Conservation (phyloP, 169 alveolate species). For the Plasmodium coatneyi region DNA sequence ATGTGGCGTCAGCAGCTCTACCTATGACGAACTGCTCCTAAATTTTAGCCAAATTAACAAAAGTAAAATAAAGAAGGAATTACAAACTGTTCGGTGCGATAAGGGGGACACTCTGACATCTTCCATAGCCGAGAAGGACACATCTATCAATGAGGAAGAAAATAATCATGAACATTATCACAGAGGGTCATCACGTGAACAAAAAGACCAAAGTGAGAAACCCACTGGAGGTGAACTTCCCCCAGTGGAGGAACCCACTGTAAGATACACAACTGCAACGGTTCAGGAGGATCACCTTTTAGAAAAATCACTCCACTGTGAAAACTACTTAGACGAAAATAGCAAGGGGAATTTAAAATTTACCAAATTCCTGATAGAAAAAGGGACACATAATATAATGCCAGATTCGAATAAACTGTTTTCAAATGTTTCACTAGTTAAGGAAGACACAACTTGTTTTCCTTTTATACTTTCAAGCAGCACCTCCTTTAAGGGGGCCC, state of each 20-base stretch:
- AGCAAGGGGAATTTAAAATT: background rate
- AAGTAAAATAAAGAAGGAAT: conserved; percentile 25
- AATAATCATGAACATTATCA: background rate
- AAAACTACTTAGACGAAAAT: background rate
- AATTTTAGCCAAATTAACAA: conserved; percentile 40
- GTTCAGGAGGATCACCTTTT: background rate
- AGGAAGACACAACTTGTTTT: background rate
- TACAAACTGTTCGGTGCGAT: conserved; percentile 2
- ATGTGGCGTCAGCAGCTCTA: conserved; percentile 8
- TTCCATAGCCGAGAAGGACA: background rate
- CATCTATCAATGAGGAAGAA: background rate
- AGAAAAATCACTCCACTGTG: background rate
- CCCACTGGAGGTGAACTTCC: background rate
- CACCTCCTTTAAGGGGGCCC: background rate
- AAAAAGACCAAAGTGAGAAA: background rate
- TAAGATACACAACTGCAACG: background rate
- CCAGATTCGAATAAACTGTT: background rate
- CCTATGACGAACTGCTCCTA: conserved; percentile 44
- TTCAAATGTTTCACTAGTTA: background rate
- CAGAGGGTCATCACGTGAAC: background rate
- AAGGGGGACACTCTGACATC: background rate
- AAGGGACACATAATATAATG: background rate
- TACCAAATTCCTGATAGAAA: background rate
- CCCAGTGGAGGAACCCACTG: background rate
- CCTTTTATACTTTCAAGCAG: background rate